phyloP scores from a whole-genome alignment of 768 basidiomycete genomes.

The Lentinula boryana region DNA sequence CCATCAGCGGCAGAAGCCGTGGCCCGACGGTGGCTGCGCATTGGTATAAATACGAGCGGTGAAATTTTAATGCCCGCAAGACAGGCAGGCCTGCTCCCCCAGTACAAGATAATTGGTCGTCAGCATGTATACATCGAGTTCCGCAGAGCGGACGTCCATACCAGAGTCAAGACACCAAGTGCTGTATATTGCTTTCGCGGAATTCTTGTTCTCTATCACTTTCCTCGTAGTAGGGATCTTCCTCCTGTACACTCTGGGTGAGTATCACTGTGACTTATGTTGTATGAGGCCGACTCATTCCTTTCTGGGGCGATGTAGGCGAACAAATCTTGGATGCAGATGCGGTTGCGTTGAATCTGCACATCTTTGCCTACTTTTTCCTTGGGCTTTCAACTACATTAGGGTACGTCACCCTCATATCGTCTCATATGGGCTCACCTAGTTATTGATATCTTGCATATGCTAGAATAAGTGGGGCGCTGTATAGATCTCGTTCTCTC shows the following conservation, averaged over 20 bases:
- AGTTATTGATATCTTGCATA: not conserved
- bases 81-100: constrained; percentile 5
- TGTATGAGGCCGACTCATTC: not conserved
- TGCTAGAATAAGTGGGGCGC: not conserved
- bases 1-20: too few relatives aligned
- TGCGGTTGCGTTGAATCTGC: not conserved
- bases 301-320: not conserved
- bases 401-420: not conserved
- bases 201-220: not conserved
- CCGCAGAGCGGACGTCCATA: not conserved
- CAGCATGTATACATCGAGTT: not conserved
- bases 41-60: not conserved
- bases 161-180: not conserved
- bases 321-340: constrained; percentile 1
- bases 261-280: not conserved
- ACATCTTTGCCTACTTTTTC: constrained; percentile 1
- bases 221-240: not conserved
- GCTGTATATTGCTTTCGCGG: not conserved
- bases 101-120: not conserved
- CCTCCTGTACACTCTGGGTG: not conserved
- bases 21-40: not conserved
- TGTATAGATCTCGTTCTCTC: not conserved
- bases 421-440: too few relatives aligned
- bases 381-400: not conserved
- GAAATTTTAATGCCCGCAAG: not conserved